Conservation (phyloP, 2,329 filamentous ascomycete genomes). For the Pseudocercospora cruenta region DNA sequence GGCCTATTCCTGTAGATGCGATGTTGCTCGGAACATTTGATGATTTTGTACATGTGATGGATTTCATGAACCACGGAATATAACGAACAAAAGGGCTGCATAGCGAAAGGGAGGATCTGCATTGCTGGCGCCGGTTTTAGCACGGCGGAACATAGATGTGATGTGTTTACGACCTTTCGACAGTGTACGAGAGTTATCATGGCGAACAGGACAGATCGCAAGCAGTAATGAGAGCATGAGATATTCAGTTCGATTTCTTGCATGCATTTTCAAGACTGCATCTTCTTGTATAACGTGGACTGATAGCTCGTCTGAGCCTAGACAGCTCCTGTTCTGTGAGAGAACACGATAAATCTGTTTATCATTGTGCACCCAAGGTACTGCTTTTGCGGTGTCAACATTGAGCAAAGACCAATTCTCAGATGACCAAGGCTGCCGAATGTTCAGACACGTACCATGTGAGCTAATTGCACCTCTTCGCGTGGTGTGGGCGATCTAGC, state of each 20-base stretch:
- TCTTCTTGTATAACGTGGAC: background rate
- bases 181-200: background rate
- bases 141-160: background rate
- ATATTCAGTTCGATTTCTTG: background rate
- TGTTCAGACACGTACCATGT: background rate
- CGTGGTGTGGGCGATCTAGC: background rate
- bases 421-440: background rate
- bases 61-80: background rate
- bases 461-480: background rate
- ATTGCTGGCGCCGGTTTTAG: background rate
- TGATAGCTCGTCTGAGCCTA: background rate
- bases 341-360: background rate
- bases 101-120: constrained; percentile 1
- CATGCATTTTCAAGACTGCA: background rate
- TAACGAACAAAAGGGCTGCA: constrained; percentile 8
- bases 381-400: background rate
- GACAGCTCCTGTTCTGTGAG: background rate
- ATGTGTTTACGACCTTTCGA: background rate
- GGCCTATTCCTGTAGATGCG: constrained; percentile 37
- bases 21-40: background rate
- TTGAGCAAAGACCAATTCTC: background rate
- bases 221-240: background rate
- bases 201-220: background rate
- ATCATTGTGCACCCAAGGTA: background rate
- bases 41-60: constrained; percentile 12